Evolutionary conservation across 2,329 filamentous ascomycete genomes (phyloP).

Genomic region (Talaromyces amestolkiae): DNA sequence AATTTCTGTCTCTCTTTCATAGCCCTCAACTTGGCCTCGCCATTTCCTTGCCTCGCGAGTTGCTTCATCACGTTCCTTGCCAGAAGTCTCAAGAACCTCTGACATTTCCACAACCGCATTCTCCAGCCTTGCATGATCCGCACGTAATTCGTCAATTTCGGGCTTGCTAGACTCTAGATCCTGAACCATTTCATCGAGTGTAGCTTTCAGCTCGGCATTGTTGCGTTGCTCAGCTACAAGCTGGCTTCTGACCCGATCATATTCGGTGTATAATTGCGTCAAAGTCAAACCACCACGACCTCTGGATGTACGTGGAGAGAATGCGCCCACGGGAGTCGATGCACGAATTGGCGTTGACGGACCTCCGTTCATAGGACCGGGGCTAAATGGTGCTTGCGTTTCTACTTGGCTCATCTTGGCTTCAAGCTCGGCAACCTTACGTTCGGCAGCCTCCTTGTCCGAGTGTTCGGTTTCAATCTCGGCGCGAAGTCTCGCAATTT

Average conservation of each 20-base stretch:
- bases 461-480: constrained; percentile 57
- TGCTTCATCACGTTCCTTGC: constrained; percentile 74
- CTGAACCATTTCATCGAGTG: constrained; percentile 81
- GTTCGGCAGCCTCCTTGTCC: constrained; percentile 62
- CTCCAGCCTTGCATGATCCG: constrained; percentile 76
- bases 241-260: constrained; percentile 62
- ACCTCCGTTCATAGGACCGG: constrained; percentile 53
- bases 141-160: constrained; percentile 79
- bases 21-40: constrained; percentile 66
- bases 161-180: constrained; percentile 83
- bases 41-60: constrained; percentile 76
- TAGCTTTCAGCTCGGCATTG: constrained; percentile 69
- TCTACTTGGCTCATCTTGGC: constrained; percentile 60
- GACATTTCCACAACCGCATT: constrained; percentile 81
- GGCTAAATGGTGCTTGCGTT: constrained; percentile 46
- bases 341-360: constrained; percentile 51
- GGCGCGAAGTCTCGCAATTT: constrained; percentile 54
- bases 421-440: constrained; percentile 64
- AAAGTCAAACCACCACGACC: constrained; percentile 56
- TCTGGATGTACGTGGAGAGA: constrained; percentile 55
- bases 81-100: constrained; percentile 75
- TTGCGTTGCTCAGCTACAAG: constrained; percentile 71
- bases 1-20: constrained; percentile 68
- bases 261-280: constrained; percentile 64
- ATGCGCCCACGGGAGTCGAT: constrained; percentile 49